Evolutionary conservation across 2,329 filamentous ascomycete species (phyloP).

Genomic region (Phaeophleospora eucalypticola): DNA sequence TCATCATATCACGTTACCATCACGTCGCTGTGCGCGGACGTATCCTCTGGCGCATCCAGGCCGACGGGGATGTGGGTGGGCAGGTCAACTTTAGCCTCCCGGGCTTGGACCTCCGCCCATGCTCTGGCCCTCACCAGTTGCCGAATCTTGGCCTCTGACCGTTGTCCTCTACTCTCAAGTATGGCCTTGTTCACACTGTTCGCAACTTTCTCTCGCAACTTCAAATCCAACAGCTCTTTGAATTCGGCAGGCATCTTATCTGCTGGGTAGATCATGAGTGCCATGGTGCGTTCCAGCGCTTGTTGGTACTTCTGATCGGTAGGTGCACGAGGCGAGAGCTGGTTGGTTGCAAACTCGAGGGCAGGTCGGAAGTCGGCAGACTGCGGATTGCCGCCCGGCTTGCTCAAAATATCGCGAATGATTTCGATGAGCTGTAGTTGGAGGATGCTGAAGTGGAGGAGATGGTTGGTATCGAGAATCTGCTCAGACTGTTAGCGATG

Average conservation of each 20-base stretch:
- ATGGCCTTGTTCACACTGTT: slow-evolving; percentile 86
- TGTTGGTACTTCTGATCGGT: slow-evolving; percentile 76
- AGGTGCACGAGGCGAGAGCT: slow-evolving; percentile 82
- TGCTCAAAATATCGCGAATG: slow-evolving; percentile 63
- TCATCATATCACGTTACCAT: slow-evolving; percentile 20
- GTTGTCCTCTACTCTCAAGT: slow-evolving; percentile 65
- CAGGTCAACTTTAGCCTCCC: slow-evolving; percentile 40
- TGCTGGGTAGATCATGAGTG: slow-evolving; percentile 80
- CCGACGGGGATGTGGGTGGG: slow-evolving; percentile 41
- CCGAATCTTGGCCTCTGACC: slow-evolving; percentile 76
- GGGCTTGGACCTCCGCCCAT: slow-evolving; percentile 72
- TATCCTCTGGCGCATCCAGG: slow-evolving; percentile 32
- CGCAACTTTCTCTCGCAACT: slow-evolving; percentile 77
- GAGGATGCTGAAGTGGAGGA: slow-evolving; percentile 83
- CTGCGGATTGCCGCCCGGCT: slow-evolving; percentile 40
- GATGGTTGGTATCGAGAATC: slow-evolving; percentile 80
- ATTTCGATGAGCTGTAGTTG: slow-evolving; percentile 91
- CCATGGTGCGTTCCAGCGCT: slow-evolving; percentile 89
- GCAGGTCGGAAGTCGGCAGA: slow-evolving; percentile 78
- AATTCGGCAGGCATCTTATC: slow-evolving; percentile 74
- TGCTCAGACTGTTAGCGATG: no score
- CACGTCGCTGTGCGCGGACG: slow-evolving; percentile 12
- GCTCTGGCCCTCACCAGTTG: slow-evolving; percentile 75
- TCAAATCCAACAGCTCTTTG: slow-evolving; percentile 71
- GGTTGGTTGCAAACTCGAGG: slow-evolving; percentile 78